These are phyloP conservation scores for Gelatoporia subvermispora DNA, from an alignment of 768 basidiomycete species.

Conservation along the genomic window DNA sequence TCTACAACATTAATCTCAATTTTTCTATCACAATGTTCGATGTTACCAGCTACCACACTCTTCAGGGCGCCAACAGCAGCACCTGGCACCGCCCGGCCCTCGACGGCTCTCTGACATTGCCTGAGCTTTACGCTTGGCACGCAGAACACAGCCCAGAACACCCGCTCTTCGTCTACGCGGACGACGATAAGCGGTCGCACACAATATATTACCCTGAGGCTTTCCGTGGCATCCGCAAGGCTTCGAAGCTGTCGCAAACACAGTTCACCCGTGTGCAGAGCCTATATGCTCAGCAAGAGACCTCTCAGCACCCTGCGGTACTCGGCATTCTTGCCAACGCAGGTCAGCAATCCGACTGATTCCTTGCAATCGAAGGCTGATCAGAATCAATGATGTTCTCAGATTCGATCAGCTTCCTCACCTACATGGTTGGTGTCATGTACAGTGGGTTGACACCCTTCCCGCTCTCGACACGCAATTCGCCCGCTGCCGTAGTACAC, in stretches of 20 bases:
- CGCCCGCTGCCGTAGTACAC: slow-evolving; percentile 29
- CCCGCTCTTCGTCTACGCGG: slow-evolving; percentile 25
- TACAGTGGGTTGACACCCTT: slow-evolving; percentile 22
- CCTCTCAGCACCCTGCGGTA: slow-evolving; percentile 11
- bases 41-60: too few relatives aligned
- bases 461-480: slow-evolving; percentile 31
- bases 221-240: slow-evolving; percentile 22
- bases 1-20: too few relatives aligned
- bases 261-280: slow-evolving; percentile 4
- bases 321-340: slow-evolving; percentile 21
- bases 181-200: slow-evolving; percentile 9
- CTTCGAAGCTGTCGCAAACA: slow-evolving; percentile 14
- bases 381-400: not conserved
- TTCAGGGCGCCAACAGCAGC: slow-evolving; percentile 20
- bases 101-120: slow-evolving; percentile 26
- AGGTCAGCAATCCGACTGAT: slow-evolving; percentile 1
- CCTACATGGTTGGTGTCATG: slow-evolving; percentile 13
- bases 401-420: slow-evolving; percentile 24
- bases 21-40: too few relatives aligned
- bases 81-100: slow-evolving; percentile 31
- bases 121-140: slow-evolving; percentile 34
- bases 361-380: not conserved
- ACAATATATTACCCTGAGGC: slow-evolving; percentile 23
- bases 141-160: slow-evolving; percentile 25
- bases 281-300: slow-evolving; percentile 3